Percentiles rank a stretch among this genome's conserved stretches.
These are phyloP conservation scores for Arthrobotrys sphaeroides DNA, from an alignment of 2,329 filamentous ascomycete genomes.

Conservation along the genomic window DNA sequence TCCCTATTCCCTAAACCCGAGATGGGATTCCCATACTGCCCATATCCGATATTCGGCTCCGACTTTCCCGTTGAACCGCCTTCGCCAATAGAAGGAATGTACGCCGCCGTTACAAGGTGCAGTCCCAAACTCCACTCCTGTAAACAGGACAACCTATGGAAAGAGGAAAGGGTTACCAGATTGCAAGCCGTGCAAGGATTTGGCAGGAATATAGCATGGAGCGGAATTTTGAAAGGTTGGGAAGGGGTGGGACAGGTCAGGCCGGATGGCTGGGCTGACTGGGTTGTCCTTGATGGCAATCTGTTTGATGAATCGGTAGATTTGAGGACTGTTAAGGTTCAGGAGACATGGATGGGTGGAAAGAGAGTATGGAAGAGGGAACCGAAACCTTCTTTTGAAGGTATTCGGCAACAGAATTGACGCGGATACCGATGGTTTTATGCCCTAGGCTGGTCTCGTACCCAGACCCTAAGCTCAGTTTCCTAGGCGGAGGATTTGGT, in stretches of 20 bases:
- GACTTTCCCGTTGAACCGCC: conserved; percentile 78
- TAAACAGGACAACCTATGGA: conserved; percentile 67
- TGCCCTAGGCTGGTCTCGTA: too few relatives aligned
- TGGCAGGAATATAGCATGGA: conserved; percentile 69
- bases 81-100: conserved; percentile 74
- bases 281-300: conserved; percentile 71
- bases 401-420: not conserved
- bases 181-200: conserved; percentile 72
- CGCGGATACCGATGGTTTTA: too few relatives aligned
- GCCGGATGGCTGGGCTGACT: conserved; percentile 74
- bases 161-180: conserved; percentile 69
- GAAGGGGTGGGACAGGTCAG: conserved; percentile 71
- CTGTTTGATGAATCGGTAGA: conserved; percentile 61
- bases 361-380: conserved; percentile 59
- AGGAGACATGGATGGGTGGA: conserved; percentile 75
- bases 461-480: too few relatives aligned
- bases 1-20: conserved; percentile 66
- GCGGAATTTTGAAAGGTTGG: conserved; percentile 68
- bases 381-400: not conserved
- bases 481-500: too few relatives aligned
- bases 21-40: not conserved
- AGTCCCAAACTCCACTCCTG: conserved; percentile 64
- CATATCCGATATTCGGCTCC: conserved; percentile 68
- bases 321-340: conserved; percentile 68
- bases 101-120: conserved; percentile 72